Percentiles rank a stretch among this genome's conserved stretches.
Conservation (phyloP, 768 basidiomycete genomes). For the Scleroderma citrinum region DNA sequence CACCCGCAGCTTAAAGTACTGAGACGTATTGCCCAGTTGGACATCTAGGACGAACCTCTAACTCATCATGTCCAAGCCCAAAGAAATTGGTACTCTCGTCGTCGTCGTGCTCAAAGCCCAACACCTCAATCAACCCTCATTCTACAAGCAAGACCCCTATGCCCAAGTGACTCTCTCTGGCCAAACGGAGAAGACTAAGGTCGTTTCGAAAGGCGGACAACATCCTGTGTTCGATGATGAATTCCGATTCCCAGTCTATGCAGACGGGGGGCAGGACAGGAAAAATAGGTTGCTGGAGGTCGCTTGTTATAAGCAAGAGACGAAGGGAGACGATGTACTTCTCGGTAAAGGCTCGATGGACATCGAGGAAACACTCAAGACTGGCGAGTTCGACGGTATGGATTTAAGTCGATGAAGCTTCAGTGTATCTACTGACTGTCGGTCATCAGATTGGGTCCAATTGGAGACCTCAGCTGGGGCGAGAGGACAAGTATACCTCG, state of each 20-base stretch:
- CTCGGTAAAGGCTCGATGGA: constrained; percentile 74
- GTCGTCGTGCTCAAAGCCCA: constrained; percentile 82
- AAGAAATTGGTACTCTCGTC: constrained; percentile 75
- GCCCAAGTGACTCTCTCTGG: constrained; percentile 58
- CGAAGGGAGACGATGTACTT: constrained; percentile 58
- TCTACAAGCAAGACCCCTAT: constrained; percentile 91
- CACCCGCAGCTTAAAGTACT: constrained; percentile 51
- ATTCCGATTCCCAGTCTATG: constrained; percentile 67
- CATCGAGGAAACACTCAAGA: constrained; percentile 71
- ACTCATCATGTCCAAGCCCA: constrained; percentile 20
- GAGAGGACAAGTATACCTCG: constrained; percentile 84
- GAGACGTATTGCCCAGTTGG: neutral
- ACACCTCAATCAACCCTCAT: constrained; percentile 78
- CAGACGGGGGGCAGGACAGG: constrained; percentile 44
- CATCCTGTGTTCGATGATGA: constrained; percentile 93
- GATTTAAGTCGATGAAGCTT: constrained; percentile 2
- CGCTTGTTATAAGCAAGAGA: constrained; percentile 77
- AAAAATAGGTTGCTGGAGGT: constrained; percentile 56
- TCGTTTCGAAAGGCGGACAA: constrained; percentile 84
- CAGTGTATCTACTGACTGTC: neutral
- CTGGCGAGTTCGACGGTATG: constrained; percentile 90
- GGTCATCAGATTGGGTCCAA: constrained; percentile 58
- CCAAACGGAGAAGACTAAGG: constrained; percentile 59
- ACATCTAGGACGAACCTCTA: neutral
- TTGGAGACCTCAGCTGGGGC: constrained; percentile 54